Evolutionary conservation across 306 rosid species (phyloP).

Genomic region (Vigna mungo): DNA sequence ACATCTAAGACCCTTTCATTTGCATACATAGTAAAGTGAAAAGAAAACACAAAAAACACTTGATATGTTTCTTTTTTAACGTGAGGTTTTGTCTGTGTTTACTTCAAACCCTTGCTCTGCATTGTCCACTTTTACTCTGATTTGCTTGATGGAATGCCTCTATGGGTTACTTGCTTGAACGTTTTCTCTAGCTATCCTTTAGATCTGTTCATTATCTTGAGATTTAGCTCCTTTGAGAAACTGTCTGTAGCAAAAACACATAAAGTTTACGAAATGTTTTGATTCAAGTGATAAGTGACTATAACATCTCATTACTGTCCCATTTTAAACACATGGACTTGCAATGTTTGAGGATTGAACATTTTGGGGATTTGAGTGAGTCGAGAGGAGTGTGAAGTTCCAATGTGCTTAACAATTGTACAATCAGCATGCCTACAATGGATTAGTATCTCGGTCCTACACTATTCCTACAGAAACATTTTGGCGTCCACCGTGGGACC

Average conservation of each 20-base stretch:
- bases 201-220: conserved; percentile 8
- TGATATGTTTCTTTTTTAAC: not conserved
- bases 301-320: not conserved
- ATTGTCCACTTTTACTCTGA: conserved; percentile 10
- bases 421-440: no score
- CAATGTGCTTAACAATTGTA: no score
- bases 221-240: not conserved
- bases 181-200: not conserved
- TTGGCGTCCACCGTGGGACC: no score
- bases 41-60: no score
- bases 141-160: conserved; percentile 31
- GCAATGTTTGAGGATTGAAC: no score
- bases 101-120: conserved; percentile 7
- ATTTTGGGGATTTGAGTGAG: no score
- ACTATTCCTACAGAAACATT: no score
- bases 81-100: not conserved
- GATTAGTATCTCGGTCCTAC: no score
- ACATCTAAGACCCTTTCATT: conserved; percentile 27
- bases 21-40: not conserved
- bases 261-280: not conserved
- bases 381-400: no score
- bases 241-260: not conserved
- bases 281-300: not conserved
- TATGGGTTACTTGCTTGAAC: conserved; percentile 4
- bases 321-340: conserved; percentile 2